Percentiles rank a stretch among this genome's conserved stretches.
phyloP scores from a whole-genome alignment of 352 stramenopile species.

The Globisporangium viniferum region DNA sequence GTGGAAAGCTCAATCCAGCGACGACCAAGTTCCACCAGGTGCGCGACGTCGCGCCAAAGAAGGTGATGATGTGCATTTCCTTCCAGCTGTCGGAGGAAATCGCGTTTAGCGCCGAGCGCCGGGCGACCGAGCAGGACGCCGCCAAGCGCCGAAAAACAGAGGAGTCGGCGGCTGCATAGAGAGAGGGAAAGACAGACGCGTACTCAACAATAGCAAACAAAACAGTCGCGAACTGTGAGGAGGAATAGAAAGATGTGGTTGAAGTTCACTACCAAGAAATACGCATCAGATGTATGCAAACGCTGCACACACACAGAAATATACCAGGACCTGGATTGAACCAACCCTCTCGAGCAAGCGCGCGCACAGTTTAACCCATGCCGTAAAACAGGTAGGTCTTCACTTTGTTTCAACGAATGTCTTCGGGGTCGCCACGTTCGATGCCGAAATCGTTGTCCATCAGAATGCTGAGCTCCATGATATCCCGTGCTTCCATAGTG shows the following conservation, averaged over 20 bases:
- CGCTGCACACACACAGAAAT: not conserved
- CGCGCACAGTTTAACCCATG: constrained; percentile 4
- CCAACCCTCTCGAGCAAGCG: not conserved
- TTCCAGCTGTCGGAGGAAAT: constrained; percentile 89
- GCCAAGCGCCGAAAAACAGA: not conserved
- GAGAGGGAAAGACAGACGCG: not conserved
- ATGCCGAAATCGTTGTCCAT: constrained; percentile 3
- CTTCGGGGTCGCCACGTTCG: not conserved
- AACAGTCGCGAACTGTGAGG: not conserved
- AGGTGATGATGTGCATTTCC: constrained; percentile 97
- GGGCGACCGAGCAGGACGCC: not conserved
- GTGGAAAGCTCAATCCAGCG: constrained; percentile 48
- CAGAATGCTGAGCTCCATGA: not conserved
- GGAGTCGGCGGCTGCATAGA: not conserved
- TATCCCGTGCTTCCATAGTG: not conserved
- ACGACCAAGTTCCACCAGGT: constrained; percentile 84
- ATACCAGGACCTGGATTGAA: not conserved
- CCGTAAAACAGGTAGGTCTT: not conserved
- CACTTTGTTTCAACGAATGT: not conserved
- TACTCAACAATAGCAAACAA: not conserved
- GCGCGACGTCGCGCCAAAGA: constrained; percentile 95
- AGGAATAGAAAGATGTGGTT: not conserved
- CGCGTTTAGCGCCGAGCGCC: constrained; percentile 52
- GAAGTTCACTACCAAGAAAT: not conserved
- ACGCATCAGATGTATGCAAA: not conserved